Conservation (phyloP, 768 basidiomycete genomes). For the Rhodotorula diobovata region DNA sequence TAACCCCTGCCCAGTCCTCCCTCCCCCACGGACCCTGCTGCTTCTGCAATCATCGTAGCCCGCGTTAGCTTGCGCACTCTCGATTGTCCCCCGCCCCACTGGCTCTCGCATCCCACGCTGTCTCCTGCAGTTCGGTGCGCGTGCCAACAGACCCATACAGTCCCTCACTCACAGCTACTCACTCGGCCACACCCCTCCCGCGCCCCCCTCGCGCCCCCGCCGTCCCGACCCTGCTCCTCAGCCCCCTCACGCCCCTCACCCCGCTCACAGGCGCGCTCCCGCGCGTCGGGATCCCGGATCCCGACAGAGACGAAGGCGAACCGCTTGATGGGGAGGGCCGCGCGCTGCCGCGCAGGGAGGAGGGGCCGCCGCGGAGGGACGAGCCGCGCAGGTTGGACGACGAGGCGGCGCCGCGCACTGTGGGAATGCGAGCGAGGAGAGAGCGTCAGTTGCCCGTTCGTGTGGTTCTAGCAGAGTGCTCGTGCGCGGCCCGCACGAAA, state of each 20-base stretch:
- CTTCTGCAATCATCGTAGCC: too few relatives aligned
- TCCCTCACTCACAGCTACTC: not conserved
- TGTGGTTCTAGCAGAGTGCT: too few relatives aligned
- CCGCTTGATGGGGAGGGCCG: not conserved
- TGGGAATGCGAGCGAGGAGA: not conserved
- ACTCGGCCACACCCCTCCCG: constrained; percentile 5
- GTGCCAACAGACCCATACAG: not conserved
- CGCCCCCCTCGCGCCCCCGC: constrained; percentile 4
- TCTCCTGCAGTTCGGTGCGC: not conserved
- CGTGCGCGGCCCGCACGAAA: not conserved
- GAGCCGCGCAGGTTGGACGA: not conserved
- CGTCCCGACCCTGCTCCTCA: constrained; percentile 19
- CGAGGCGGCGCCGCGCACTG: not conserved
- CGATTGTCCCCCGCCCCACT: too few relatives aligned
- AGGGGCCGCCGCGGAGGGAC: not conserved
- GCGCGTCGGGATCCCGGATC: constrained; percentile 26
- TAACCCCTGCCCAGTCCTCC: too few relatives aligned
- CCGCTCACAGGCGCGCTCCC: constrained; percentile 23
- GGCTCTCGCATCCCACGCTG: too few relatives aligned
- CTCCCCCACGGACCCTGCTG: too few relatives aligned
- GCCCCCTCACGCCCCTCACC: constrained; percentile 28
- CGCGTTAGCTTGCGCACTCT: too few relatives aligned
- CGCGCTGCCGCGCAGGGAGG: not conserved
- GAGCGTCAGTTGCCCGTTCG: not conserved
- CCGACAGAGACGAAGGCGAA: not conserved